Conservation (phyloP, 83 land plant species). For the Diphasiastrum complanatum region DNA sequence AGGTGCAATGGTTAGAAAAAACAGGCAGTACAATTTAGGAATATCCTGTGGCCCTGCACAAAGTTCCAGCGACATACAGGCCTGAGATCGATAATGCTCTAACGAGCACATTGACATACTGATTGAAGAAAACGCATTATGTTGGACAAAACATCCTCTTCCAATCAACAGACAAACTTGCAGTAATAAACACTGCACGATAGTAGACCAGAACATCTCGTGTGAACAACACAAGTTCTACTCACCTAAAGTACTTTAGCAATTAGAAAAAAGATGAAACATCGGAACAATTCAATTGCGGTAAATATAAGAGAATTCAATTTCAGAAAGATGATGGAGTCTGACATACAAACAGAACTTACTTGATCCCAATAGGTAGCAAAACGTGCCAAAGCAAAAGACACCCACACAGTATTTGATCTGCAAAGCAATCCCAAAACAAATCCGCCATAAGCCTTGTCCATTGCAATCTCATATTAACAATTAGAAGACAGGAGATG, state of each 20-base stretch:
- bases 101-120: neutral
- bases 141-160: too few relatives aligned
- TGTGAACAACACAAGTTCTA: too few relatives aligned
- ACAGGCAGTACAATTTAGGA: conserved; percentile 67
- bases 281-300: neutral
- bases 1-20: conserved; percentile 77
- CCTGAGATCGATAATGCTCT: neutral
- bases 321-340: neutral
- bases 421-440: conserved; percentile 27
- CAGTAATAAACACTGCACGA: too few relatives aligned
- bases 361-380: conserved; percentile 87
- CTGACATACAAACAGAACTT: conserved; percentile 26
- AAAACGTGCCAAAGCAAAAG: conserved; percentile 82
- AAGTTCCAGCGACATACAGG: neutral
- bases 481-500: neutral
- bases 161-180: too few relatives aligned
- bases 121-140: neutral
- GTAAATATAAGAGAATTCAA: neutral
- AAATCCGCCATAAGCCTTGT: neutral
- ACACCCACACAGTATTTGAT: conserved; percentile 77
- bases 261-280: neutral
- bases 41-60: conserved; percentile 86
- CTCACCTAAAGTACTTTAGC: neutral
- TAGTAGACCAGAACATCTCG: too few relatives aligned
- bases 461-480: neutral